Evolutionary conservation across 1,139 yeast species (phyloP).

Genomic region (Candida tetrigidarum): DNA sequence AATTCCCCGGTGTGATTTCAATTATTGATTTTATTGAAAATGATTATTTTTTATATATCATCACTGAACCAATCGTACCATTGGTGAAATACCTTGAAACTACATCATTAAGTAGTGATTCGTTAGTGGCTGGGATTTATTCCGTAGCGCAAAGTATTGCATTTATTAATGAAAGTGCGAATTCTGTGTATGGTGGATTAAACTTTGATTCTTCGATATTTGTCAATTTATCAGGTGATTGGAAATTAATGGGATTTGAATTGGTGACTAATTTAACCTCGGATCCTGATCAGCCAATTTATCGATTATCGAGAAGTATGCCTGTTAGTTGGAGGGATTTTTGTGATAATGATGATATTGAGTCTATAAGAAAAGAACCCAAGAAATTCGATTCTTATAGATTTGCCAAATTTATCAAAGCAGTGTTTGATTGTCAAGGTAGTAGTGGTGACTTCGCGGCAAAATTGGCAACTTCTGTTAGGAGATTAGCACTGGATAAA

Average conservation of each 20-base stretch:
- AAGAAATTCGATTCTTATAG: slow-evolving; percentile 67
- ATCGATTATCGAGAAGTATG: slow-evolving; percentile 25
- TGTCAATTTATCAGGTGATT: slow-evolving; percentile 72
- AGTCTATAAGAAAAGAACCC: slow-evolving; percentile 35
- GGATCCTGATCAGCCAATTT: slow-evolving; percentile 55
- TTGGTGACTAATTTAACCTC: slow-evolving; percentile 55
- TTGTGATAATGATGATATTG: slow-evolving; percentile 12
- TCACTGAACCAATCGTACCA: slow-evolving; percentile 81
- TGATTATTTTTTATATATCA: slow-evolving; percentile 62
- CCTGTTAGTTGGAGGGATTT: slow-evolving; percentile 11
- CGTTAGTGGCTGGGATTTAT: slow-evolving; percentile 61
- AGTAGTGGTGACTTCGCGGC: no score
- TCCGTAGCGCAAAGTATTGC: slow-evolving; percentile 58
- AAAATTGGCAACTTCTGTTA: slow-evolving; percentile 12
- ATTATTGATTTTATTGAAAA: slow-evolving; percentile 73
- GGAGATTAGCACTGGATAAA: slow-evolving; percentile 11
- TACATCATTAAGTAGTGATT: slow-evolving; percentile 33
- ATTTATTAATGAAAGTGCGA: slow-evolving; percentile 66
- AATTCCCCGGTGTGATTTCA: slow-evolving; percentile 77
- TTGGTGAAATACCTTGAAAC: slow-evolving; percentile 40
- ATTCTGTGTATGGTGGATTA: slow-evolving; percentile 69
- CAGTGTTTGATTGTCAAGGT: slow-evolving; percentile 44
- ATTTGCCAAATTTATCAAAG: slow-evolving; percentile 59
- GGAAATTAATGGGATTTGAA: slow-evolving; percentile 89
- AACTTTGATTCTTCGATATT: slow-evolving; percentile 56